Evolutionary conservation across 2,329 filamentous ascomycete genomes (phyloP).

Genomic region (Colletotrichum aenigma): DNA sequence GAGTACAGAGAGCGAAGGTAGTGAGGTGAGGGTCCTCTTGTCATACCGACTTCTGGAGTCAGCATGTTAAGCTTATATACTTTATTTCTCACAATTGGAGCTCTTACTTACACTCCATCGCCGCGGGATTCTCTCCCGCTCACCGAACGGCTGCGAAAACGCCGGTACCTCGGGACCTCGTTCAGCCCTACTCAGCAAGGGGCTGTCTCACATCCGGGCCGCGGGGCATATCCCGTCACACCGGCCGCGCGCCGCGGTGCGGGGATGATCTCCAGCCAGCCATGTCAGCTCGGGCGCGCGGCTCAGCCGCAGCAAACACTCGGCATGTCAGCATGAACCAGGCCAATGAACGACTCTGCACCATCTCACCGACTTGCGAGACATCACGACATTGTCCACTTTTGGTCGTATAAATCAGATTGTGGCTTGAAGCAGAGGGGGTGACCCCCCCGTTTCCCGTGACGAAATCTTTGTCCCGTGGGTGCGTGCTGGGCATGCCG

Average conservation of each 20-base stretch:
- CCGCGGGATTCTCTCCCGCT: neutral
- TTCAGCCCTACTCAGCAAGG: neutral
- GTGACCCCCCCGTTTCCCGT: neutral
- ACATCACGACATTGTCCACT: neutral
- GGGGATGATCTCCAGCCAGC: neutral
- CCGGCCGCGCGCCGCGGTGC: neutral
- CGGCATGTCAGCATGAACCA: neutral
- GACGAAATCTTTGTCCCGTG: neutral
- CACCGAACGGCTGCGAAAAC: neutral
- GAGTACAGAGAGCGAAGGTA: neutral
- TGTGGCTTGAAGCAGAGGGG: neutral
- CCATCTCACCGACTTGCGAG: neutral
- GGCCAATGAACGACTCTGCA: neutral
- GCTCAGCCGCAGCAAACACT: neutral
- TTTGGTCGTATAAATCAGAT: neutral
- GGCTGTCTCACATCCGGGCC: neutral
- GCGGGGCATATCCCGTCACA: neutral
- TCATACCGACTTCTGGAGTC: neutral
- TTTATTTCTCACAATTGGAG: neutral
- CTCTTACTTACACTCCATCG: neutral
- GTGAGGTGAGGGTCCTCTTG: neutral
- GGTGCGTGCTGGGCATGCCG: neutral
- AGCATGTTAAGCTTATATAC: neutral
- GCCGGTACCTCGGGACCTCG: neutral
- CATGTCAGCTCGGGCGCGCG: neutral